Evolutionary conservation across 225 moss, liverwort and hornwort species (phyloP).

Genomic region (Anthoceros angustus): DNA sequence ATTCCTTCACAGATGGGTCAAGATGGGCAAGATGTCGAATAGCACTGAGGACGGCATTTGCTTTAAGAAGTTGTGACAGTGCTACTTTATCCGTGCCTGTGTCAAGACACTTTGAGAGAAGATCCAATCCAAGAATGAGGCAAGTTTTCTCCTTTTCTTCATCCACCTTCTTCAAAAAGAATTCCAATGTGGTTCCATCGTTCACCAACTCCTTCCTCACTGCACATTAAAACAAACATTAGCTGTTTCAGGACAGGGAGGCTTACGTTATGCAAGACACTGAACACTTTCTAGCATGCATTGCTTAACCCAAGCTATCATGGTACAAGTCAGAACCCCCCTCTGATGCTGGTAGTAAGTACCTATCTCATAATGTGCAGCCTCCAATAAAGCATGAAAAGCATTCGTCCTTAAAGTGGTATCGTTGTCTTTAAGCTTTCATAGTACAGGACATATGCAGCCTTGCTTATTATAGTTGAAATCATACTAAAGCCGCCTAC

Average conservation of each 20-base stretch:
- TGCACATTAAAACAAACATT: conserved; percentile 13
- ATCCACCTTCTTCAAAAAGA: conserved; percentile 38
- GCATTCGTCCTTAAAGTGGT: neutral
- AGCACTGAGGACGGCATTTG: conserved; percentile 38
- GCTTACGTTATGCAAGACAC: too few relatives aligned
- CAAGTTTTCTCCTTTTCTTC: conserved; percentile 37
- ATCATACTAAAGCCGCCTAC: neutral
- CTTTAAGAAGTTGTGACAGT: conserved; percentile 44
- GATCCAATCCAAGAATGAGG: conserved; percentile 42
- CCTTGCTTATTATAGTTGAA: neutral
- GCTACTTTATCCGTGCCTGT: conserved; percentile 54
- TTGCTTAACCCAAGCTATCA: too few relatives aligned
- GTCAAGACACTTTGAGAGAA: conserved; percentile 69
- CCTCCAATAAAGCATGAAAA: conserved; percentile 4
- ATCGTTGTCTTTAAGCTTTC: conserved; percentile 2
- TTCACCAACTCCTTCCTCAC: conserved; percentile 53
- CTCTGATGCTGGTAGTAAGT: neutral
- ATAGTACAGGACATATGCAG: neutral
- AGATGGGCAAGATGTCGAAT: conserved; percentile 30
- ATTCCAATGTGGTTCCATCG: conserved; percentile 39
- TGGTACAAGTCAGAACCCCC: too few relatives aligned
- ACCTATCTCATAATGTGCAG: conserved; percentile 2
- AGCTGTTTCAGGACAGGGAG: neutral
- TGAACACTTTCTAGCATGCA: too few relatives aligned
- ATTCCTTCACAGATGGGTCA: conserved; percentile 51